Conservation (phyloP, 768 basidiomycete species). For the Xerocomellus dryophilus region DNA sequence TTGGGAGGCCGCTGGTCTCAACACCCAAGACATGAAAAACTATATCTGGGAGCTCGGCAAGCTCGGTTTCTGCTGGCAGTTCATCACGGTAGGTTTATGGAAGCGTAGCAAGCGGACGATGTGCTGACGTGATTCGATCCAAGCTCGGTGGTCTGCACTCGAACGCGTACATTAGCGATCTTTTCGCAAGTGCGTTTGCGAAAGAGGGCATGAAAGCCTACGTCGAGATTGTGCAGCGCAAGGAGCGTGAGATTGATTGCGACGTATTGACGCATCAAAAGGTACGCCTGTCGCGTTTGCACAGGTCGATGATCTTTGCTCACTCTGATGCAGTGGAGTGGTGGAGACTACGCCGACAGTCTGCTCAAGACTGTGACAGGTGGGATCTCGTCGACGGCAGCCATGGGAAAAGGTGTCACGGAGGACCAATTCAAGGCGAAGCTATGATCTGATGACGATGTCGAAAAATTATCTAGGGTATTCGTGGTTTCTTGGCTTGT, state of each 20-base stretch:
- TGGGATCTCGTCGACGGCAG: constrained; percentile 94
- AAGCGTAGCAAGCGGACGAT: not conserved
- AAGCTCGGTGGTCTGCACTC: constrained; percentile 96
- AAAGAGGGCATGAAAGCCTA: constrained; percentile 99
- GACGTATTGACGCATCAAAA: constrained; percentile 98
- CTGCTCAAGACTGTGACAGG: constrained; percentile 96
- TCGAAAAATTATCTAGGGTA: not conserved
- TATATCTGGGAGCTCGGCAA: constrained; percentile 94
- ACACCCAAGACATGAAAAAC: constrained; percentile 76
- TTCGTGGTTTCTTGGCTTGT: constrained; percentile 5
- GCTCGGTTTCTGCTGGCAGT: constrained; percentile 98
- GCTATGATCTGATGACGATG: constrained; percentile 32
- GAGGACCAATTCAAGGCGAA: constrained; percentile 75
- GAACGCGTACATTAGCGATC: constrained; percentile 93
- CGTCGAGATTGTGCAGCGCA: constrained; percentile 89
- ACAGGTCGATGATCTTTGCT: constrained; percentile 12
- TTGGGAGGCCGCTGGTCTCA: constrained; percentile 91
- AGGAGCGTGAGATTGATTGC: constrained; percentile 88
- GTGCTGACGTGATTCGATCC: constrained; percentile 6
- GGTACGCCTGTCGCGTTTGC: constrained; percentile 41
- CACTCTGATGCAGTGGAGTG: constrained; percentile 70
- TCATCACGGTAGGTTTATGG: constrained; percentile 78
- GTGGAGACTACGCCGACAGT: constrained; percentile 89
- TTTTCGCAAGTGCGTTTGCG: constrained; percentile 84
- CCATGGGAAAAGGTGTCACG: constrained; percentile 98